Percentiles rank a stretch among this genome's conserved stretches.
These are phyloP conservation scores for Backusella australiensis DNA, from an alignment of 192 early-diverging fungal genomes.

Conservation along the genomic window DNA sequence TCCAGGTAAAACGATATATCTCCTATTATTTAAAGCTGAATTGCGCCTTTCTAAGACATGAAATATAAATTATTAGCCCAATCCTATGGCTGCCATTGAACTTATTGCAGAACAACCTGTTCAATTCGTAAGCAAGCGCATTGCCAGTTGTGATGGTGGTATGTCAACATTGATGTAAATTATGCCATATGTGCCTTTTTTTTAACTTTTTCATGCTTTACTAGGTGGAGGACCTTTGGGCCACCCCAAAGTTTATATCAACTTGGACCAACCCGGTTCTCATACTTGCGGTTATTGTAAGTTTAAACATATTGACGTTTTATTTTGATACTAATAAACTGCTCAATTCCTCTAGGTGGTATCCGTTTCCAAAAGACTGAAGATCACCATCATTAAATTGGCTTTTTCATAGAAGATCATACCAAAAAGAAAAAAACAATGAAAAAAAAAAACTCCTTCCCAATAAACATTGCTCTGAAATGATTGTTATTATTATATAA, in stretches of 20 bases:
- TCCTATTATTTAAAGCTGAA: neutral
- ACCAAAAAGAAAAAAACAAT: neutral
- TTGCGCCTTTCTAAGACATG: neutral
- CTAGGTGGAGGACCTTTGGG: slow-evolving; percentile 84
- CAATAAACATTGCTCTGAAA: neutral
- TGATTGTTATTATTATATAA: neutral
- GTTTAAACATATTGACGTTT: slow-evolving; percentile 17
- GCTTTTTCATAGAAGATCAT: neutral
- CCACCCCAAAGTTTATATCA: slow-evolving; percentile 94
- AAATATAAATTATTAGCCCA: slow-evolving; percentile 54
- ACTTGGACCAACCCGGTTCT: slow-evolving; percentile 70
- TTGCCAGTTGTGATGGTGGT: slow-evolving; percentile 88
- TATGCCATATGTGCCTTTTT: neutral
- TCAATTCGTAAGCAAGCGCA: slow-evolving; percentile 67
- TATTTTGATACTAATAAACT: neutral
- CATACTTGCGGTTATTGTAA: slow-evolving; percentile 81
- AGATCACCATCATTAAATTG: slow-evolving; percentile 17
- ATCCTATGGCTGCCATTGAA: slow-evolving; percentile 87
- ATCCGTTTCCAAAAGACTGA: slow-evolving; percentile 28
- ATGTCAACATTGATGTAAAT: slow-evolving; percentile 8
- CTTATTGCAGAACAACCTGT: slow-evolving; percentile 89
- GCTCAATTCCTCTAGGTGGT: slow-evolving; percentile 9
- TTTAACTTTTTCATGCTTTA: slow-evolving; percentile 14
- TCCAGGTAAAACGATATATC: slow-evolving; percentile 56
- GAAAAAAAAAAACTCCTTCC: neutral